Conservation (phyloP, 176 grass and related monocot species). For the Poa pratensis region DNA sequence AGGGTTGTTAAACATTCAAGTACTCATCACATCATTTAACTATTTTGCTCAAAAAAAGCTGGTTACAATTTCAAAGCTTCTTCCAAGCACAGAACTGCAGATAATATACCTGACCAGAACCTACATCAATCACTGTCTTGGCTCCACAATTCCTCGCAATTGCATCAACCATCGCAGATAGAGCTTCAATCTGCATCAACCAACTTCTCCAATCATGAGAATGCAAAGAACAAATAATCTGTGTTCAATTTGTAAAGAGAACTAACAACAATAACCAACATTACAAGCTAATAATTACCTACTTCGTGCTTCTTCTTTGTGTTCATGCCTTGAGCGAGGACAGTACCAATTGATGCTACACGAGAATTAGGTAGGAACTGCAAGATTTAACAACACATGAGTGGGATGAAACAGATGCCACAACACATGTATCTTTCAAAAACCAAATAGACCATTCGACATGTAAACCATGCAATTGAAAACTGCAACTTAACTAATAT, state of each 20-base stretch:
- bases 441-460: not conserved
- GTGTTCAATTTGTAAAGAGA: not conserved
- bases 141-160: conserved; percentile 53
- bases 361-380: conserved; percentile 67
- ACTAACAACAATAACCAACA: not conserved
- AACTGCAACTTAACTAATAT: not conserved
- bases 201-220: conserved; percentile 20
- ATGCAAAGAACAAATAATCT: conserved; percentile 6
- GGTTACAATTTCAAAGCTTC: conserved; percentile 12
- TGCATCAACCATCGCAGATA: conserved; percentile 61
- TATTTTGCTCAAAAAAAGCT: not conserved
- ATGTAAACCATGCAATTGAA: not conserved
- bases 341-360: conserved; percentile 65
- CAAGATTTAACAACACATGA: conserved; percentile 30
- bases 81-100: not conserved
- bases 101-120: conserved; percentile 83
- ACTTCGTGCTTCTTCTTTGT: conserved; percentile 95
- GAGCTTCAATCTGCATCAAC: conserved; percentile 71
- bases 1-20: not conserved
- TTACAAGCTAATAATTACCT: conserved; percentile 57
- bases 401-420: conserved; percentile 6
- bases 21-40: conserved; percentile 5
- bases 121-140: conserved; percentile 87
- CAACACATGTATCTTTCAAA: not conserved
- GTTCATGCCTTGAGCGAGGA: conserved; percentile 97